Conservation (phyloP, 495 filamentous ascomycete genomes). For the Penicillium arizonense region DNA sequence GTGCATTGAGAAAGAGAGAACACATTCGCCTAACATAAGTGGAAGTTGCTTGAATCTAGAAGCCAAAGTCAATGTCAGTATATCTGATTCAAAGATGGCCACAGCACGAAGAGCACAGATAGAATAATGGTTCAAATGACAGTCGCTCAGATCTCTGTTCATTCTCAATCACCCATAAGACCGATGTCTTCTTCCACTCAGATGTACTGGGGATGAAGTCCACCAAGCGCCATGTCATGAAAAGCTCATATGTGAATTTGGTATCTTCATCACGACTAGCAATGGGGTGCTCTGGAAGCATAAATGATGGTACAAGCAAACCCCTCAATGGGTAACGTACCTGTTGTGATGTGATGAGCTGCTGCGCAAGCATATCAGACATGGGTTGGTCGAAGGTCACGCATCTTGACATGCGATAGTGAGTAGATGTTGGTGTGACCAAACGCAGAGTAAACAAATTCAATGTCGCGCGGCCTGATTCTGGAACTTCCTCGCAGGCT, state of each 20-base stretch:
- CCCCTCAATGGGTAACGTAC: neutral
- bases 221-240: conserved; percentile 32
- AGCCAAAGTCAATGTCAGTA: neutral
- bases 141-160: conserved; percentile 47
- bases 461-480: neutral
- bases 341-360: neutral
- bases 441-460: neutral
- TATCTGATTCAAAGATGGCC: neutral
- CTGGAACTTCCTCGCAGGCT: too few relatives aligned
- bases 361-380: too few relatives aligned
- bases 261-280: conserved; percentile 33
- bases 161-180: conserved; percentile 36
- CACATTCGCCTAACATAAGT: too few relatives aligned
- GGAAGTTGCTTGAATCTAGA: too few relatives aligned
- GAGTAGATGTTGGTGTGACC: neutral
- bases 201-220: conserved; percentile 26
- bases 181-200: conserved; percentile 35
- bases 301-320: too few relatives aligned
- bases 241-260: conserved; percentile 28
- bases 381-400: too few relatives aligned
- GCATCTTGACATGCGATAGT: neutral
- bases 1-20: neutral
- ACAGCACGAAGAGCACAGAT: neutral
- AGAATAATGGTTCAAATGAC: neutral
- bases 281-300: neutral